These are phyloP conservation scores for Sanghuangporus weigelae DNA, from an alignment of 1,284 basidiomycete species.

Conservation along the genomic window DNA sequence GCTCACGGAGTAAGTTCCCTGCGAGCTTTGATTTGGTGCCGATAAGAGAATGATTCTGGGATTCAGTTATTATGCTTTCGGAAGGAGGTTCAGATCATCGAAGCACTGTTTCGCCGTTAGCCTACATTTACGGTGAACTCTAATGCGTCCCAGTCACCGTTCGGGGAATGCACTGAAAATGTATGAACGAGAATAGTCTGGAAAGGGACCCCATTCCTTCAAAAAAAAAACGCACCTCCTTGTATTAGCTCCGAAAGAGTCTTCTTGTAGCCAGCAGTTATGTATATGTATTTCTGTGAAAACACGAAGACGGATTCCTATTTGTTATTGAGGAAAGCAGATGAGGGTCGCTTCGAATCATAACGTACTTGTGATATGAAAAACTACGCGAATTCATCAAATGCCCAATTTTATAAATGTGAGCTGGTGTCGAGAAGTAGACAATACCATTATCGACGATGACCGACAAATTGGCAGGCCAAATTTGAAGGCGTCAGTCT, in stretches of 20 bases:
- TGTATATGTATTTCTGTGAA: not conserved
- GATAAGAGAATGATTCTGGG: not conserved
- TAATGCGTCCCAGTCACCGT: not conserved
- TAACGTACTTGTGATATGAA: not conserved
- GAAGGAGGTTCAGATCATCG: not conserved
- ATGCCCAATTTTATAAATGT: not conserved
- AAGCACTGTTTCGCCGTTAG: not conserved
- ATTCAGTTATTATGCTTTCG: not conserved
- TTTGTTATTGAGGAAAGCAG: not conserved
- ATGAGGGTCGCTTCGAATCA: not conserved
- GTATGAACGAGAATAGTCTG: not conserved
- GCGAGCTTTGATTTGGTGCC: not conserved
- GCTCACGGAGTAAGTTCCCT: not conserved
- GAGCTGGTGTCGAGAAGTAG: too few species aligned
- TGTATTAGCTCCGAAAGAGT: not conserved
- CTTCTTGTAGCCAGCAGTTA: not conserved
- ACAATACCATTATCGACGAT: not conserved
- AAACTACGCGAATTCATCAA: too few species aligned
- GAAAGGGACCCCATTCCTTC: not conserved
- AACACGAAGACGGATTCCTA: not conserved
- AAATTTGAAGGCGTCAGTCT: not conserved
- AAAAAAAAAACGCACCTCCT: not conserved
- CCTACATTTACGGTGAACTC: not conserved
- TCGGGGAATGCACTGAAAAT: not conserved
- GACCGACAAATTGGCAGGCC: not conserved